phyloP scores from a whole-genome alignment of 306 rosid genomes.

The Cicer pinnatifidum region DNA sequence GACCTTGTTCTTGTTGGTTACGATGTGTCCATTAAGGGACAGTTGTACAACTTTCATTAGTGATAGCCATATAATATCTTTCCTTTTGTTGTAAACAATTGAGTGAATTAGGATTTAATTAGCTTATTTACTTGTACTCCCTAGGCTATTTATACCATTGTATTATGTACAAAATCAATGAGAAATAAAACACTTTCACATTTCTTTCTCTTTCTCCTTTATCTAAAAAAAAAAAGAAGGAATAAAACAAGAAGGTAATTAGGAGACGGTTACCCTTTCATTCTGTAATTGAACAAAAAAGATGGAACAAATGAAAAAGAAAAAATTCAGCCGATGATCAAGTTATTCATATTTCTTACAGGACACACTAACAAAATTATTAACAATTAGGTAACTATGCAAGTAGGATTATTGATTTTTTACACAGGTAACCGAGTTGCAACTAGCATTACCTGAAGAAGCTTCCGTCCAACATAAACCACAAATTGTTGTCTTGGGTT shows the following conservation, averaged over 20 bases:
- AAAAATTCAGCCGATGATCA: neutral
- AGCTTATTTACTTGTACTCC: no score
- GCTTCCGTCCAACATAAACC: conserved; percentile 73
- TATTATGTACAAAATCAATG: no score
- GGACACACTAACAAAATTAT: conserved; percentile 28
- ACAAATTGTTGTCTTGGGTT: conserved; percentile 62
- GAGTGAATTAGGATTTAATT: no score
- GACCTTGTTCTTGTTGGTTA: neutral
- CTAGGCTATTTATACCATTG: no score
- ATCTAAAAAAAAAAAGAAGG: neutral
- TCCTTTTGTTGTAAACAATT: no score
- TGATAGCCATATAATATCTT: no score
- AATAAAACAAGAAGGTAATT: neutral
- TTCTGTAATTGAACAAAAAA: neutral
- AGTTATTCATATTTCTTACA: conserved; percentile 33
- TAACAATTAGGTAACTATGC: conserved; percentile 9
- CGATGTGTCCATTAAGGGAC: no score
- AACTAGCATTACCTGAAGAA: conserved; percentile 66
- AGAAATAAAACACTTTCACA: no score
- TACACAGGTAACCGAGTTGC: conserved; percentile 11
- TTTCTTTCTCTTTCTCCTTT: neutral
- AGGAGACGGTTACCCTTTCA: neutral
- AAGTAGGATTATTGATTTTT: conserved; percentile 4
- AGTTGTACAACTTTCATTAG: no score
- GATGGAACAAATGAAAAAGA: no score